Base-by-base conservation (phyloP, 2,329 filamentous ascomycete genomes). In the Albifimbria verrucaria region DNA sequence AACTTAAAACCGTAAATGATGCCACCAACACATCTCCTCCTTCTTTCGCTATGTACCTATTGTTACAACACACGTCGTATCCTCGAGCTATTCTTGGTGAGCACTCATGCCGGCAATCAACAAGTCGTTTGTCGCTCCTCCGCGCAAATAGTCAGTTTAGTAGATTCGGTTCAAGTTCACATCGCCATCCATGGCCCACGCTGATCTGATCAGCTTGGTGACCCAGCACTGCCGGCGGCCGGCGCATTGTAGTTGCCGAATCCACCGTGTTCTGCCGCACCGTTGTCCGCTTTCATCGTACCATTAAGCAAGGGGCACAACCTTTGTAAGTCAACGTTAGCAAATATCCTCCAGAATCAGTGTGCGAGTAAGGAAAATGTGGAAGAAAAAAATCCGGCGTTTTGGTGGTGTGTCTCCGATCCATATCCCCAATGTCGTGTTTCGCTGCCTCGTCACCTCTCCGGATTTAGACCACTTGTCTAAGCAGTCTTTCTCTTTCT, bases 241-340 rank as follows among this genome's bases (percentile, higher is more conserved):
- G 72, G 70, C 18, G 75, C 73, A 49, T 72, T 74, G 67, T 80
- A 81, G 51, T 80, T 78, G 53, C 82, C 82, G 67, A 85, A 85
- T 7, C 81, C 79, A 51, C 80, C 78, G 55, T 83, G 77, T 56
- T 84, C 81, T 36, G 74, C 73, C n/a, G 74, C 72, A 53, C 75
- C 74, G 57, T 79, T 80, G 60, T 82, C 79, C 39, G 76, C 73
- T 59, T 88, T 87, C 76, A 88, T 88, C 26, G 88, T 90, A 50
- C 91, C 90, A 67, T 95, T 95, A 57, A 95, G 86, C 69, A 94
- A 78, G 47, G 90, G 90, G 69, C 90, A 95, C 64, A 92, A 81
- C 70, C 87, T 91, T 79, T 67, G 56, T 43, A 52, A 5, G 2
- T 36, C 41, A 9, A n/a, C 11, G 61, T 62, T 57, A 65, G 62